These are phyloP conservation scores for Lepraria neglecta DNA, from an alignment of 495 filamentous ascomycete genomes.

Conservation along the genomic window DNA sequence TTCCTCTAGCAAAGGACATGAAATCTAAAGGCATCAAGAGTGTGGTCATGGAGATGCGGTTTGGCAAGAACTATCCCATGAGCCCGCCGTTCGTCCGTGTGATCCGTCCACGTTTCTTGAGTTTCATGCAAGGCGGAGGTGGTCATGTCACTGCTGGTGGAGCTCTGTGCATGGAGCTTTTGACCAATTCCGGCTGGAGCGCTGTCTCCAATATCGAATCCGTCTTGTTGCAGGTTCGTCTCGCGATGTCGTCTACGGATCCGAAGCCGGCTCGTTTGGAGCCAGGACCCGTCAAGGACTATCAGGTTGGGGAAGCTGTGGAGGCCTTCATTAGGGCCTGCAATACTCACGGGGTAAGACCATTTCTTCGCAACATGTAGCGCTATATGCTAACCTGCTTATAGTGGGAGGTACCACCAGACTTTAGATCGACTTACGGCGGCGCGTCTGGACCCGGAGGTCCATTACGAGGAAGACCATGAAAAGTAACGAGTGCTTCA, in stretches of 20 bases:
- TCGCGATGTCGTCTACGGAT: constrained; percentile 65
- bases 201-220: constrained; percentile 67
- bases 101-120: constrained; percentile 71
- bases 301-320: constrained; percentile 63
- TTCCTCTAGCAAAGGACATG: constrained; percentile 74
- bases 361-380: neutral
- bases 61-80: constrained; percentile 66
- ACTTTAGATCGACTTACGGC: constrained; percentile 28
- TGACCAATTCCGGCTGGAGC: constrained; percentile 80
- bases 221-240: constrained; percentile 72
- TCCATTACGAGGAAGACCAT: too few relatives aligned
- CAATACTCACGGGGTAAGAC: constrained; percentile 48
- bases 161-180: constrained; percentile 85
- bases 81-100: constrained; percentile 81
- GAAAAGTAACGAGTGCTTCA: too few relatives aligned
- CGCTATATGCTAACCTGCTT: neutral
- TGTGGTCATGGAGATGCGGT: constrained; percentile 76
- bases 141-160: constrained; percentile 87
- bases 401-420: constrained; percentile 46
- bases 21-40: constrained; percentile 52
- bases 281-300: constrained; percentile 39
- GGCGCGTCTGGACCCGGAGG: neutral
- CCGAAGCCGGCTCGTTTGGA: constrained; percentile 67
- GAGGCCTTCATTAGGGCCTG: constrained; percentile 67
- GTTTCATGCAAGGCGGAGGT: constrained; percentile 65